These are phyloP conservation scores for Phialophora expanda DNA, from an alignment of 2,329 filamentous ascomycete species.

Conservation along the genomic window DNA sequence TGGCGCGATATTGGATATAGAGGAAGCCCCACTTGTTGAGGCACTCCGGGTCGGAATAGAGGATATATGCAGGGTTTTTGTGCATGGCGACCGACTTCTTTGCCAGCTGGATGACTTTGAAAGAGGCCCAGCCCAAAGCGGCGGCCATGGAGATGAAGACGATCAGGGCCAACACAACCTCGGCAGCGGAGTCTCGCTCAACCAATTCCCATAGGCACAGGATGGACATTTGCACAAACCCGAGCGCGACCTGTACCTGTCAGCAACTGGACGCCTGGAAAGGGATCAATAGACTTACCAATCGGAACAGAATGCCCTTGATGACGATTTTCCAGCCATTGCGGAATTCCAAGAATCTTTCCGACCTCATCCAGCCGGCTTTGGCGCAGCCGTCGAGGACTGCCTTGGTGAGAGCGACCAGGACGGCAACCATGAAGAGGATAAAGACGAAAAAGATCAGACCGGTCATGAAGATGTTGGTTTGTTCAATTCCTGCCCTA, in stretches of 20 bases:
- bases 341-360: constrained; percentile 91
- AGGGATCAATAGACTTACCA: constrained; percentile 51
- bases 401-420: constrained; percentile 79
- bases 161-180: constrained; percentile 84
- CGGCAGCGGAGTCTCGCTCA: constrained; percentile 78
- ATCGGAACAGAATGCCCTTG: constrained; percentile 90
- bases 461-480: constrained; percentile 92
- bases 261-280: constrained; percentile 11
- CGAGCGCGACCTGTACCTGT: constrained; percentile 70
- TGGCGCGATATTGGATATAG: constrained; percentile 94
- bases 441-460: constrained; percentile 88
- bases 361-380: constrained; percentile 76
- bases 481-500: constrained; percentile 79
- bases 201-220: constrained; percentile 95
- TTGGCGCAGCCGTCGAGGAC: constrained; percentile 77
- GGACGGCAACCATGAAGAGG: constrained; percentile 72
- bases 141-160: constrained; percentile 81
- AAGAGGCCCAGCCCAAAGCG: constrained; percentile 82
- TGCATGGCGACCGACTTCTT: constrained; percentile 88
- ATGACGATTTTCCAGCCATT: constrained; percentile 92
- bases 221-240: constrained; percentile 88
- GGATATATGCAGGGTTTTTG: constrained; percentile 94
- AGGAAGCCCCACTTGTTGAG: constrained; percentile 99
- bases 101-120: constrained; percentile 87
- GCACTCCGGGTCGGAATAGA: constrained; percentile 91